Base-by-base conservation (phyloP, 768 basidiomycete species). In the Pholiota molesta region DNA sequence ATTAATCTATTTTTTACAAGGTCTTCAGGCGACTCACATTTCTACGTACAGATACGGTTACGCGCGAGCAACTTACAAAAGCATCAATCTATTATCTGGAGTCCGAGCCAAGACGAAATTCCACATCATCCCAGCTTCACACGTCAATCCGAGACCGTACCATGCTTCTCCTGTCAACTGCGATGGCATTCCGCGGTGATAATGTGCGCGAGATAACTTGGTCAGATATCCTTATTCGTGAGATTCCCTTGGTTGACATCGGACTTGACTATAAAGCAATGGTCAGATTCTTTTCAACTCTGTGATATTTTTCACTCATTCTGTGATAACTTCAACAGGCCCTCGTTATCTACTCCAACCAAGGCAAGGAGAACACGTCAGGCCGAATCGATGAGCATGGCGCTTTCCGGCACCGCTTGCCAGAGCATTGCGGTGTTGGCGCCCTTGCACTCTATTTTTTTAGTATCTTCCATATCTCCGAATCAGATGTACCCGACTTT, bases 331-430 rank as follows among this genome's bases (percentile, higher is more conserved):
- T n/a, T n/a, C n/a, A n/a, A n/a, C n/a, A 77, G 76, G 72, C 72
- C 2, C 67, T 76, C 8, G 65, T 64, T 1, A 40, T 72, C 1
- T 58, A 74, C 3, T 62, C 71, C 2, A 64, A 76, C 56, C 67
- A 71, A 57, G 69, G 68, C 13, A 77, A 77, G 59, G 61, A 66
- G 44, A 78, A 77, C 61, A 66, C 68, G 5, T 54, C 61, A 2
- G 76, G 75, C 1, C 62, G 68, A 0, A 54, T 73, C 5, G 74
- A 79, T 40, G 72, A 76, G 55, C 73, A 75, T 33, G 71, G 63
- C n/a, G 63, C 65, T 9, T 61, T 79, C 19, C 61, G 70, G 0
- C 76, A 78, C 31, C 56, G 61, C 0, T 37, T 67, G 5, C 63
- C 70, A 5, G 71, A 74, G 59, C 67, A 72, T 5, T 78, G 75